Base-by-base conservation (phyloP, 2,329 filamentous ascomycete species). In the Cordyceps farinosa region DNA sequence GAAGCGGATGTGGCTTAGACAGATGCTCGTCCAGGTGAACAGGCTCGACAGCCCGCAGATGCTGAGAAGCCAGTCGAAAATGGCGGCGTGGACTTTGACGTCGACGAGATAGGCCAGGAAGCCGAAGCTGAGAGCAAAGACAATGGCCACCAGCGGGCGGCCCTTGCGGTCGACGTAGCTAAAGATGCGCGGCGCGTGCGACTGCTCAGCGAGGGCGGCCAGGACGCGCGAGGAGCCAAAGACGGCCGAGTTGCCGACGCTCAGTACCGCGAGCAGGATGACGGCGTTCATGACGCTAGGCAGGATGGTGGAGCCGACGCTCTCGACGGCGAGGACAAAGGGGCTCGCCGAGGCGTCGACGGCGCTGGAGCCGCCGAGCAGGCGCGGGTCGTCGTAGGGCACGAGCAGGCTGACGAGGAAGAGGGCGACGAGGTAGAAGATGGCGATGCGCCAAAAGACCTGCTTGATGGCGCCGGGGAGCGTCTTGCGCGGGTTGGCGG, bases 261-360 rank as follows among this genome's bases (percentile, higher is more conserved):
- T 83, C 56, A 87, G 75, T 40, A 87, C 85, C 5, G 84, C 82
- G 47, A 87, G 78, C 60, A 84, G 78, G 71, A 88, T 87, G 65
- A 88, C 80, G 11, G 80, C 83, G 71, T 88, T 88, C 78, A 88
- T 85, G 67, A 88, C 81, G 29, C 78, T 80, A 36, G 84, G 83
- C 22, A 87, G 78, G 6, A 79, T 83, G 1, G 72, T 70, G 36
- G 88, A 80, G 61, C 83, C 82, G 11, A 84, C 85, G 52, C 83
- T 74, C 66, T 82, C 74, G 63, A 83, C 82, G 22, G 83, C 80
- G 65, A 88, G 82, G 65, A 88, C 85, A 66, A 88, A 86, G 1
- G 86, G 86, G 40, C 55, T 61, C 3, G 62, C 52, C 0, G 84
- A 87, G 7, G 82, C 80, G 45, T 76, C 76, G 52, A 77, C 76